Percentiles rank a stretch among this genome's conserved stretches.
These are phyloP conservation scores for Arthromyces matolae DNA, from an alignment of 768 basidiomycete species.

Conservation along the genomic window DNA sequence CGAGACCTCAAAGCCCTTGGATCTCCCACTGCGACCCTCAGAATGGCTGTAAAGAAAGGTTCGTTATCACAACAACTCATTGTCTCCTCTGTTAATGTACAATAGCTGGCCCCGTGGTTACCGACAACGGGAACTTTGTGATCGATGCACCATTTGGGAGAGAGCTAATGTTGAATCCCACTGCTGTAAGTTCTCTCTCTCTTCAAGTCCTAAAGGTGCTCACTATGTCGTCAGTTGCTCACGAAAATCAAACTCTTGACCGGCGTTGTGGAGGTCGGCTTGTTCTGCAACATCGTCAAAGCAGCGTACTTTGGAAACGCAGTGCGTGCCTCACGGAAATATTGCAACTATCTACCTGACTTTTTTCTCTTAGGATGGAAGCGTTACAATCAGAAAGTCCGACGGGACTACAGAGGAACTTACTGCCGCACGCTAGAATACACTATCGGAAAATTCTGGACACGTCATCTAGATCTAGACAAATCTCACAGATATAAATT, in stretches of 20 bases:
- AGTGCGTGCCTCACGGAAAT: constrained; percentile 33
- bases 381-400: constrained; percentile 57
- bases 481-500: no score
- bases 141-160: constrained; percentile 91
- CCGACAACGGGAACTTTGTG: constrained; percentile 96
- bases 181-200: constrained; percentile 37
- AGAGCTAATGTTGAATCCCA: constrained; percentile 65
- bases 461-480: no score
- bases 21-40: constrained; percentile 69
- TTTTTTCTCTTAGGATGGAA: constrained; percentile 52
- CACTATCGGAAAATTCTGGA: background rate
- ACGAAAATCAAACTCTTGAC: constrained; percentile 87
- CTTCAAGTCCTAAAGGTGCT: background rate
- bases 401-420: constrained; percentile 45
- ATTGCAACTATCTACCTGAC: background rate
- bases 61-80: background rate
- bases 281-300: constrained; percentile 91
- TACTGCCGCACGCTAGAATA: constrained; percentile 4
- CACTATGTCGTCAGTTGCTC: constrained; percentile 54
- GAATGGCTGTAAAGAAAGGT: constrained; percentile 89
- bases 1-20: constrained; percentile 60
- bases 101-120: constrained; percentile 88
- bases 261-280: constrained; percentile 96
- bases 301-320: constrained; percentile 97
- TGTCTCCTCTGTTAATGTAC: background rate